phyloP scores from a whole-genome alignment of 2,329 filamentous ascomycete species.

The Penicillium sp. region DNA sequence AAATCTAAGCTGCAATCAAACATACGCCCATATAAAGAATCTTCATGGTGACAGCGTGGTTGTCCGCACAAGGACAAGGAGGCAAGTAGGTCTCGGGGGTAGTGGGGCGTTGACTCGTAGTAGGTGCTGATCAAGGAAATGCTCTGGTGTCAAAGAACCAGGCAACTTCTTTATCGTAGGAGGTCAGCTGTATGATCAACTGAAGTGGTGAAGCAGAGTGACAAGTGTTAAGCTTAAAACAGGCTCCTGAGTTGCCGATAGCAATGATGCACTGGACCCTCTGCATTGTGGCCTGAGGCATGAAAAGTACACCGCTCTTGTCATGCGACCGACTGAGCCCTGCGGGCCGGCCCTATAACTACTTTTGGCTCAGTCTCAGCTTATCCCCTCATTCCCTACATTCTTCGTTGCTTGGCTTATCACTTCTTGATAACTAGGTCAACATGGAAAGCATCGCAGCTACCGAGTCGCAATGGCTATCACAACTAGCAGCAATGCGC shows the following conservation, averaged over 20 bases:
- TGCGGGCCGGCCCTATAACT: conserved; percentile 14
- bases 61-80: conserved; percentile 8
- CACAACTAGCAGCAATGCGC: conserved; percentile 82
- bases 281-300: conserved; percentile 16
- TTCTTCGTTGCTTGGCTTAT: neutral
- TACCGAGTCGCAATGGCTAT: conserved; percentile 71
- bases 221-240: conserved; percentile 18
- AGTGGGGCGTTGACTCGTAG: neutral
- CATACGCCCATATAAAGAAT: conserved; percentile 83
- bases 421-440: neutral
- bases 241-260: conserved; percentile 11
- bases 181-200: conserved; percentile 2
- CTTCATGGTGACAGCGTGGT: conserved; percentile 65
- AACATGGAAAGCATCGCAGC: conserved; percentile 25
- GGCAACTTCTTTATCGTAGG: neutral
- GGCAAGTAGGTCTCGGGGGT: conserved; percentile 1
- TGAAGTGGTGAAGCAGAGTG: conserved; percentile 6
- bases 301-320: conserved; percentile 14
- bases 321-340: conserved; percentile 15
- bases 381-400: conserved; percentile 8
- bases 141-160: neutral
- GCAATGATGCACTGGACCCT: conserved; percentile 16
- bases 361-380: conserved; percentile 1
- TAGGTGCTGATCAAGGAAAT: neutral
- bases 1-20: conserved; percentile 1